Evolutionary conservation across 306 rosid genomes (phyloP).

Genomic region (Pueraria montana): DNA sequence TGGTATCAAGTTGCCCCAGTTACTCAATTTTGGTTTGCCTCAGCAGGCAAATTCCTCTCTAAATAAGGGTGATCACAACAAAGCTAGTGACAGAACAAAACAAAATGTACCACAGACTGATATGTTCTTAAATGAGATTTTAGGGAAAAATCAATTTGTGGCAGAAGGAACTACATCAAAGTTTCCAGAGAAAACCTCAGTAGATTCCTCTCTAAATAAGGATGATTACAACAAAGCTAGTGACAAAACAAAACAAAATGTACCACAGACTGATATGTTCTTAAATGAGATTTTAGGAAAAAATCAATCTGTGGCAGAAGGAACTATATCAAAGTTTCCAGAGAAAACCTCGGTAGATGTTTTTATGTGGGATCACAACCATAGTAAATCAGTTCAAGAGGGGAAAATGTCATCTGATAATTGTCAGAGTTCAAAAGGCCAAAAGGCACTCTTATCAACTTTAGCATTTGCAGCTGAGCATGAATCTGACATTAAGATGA

Average conservation of each 20-base stretch:
- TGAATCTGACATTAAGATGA: conserved; percentile 61
- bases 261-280: conserved; percentile 44
- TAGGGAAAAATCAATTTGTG: conserved; percentile 44
- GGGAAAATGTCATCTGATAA: conserved; percentile 40
- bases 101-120: conserved; percentile 43
- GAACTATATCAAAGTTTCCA: conserved; percentile 45
- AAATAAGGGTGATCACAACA: conserved; percentile 34
- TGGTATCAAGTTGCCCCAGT: conserved; percentile 38
- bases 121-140: conserved; percentile 44
- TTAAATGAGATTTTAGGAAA: conserved; percentile 45
- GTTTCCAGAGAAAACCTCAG: conserved; percentile 50
- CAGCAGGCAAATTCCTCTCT: conserved; percentile 32
- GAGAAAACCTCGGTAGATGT: conserved; percentile 52
- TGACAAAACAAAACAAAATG: conserved; percentile 43
- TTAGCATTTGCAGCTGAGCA: conserved; percentile 79
- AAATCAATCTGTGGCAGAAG: conserved; percentile 49
- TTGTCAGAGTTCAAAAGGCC: conserved; percentile 56
- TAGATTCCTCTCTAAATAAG: conserved; percentile 40
- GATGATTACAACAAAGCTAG: conserved; percentile 41
- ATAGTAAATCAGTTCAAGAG: conserved; percentile 47
- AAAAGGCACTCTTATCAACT: conserved; percentile 71
- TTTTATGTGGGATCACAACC: conserved; percentile 36
- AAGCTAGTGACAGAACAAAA: conserved; percentile 46
- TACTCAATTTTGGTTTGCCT: conserved; percentile 40
- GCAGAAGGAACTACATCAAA: conserved; percentile 49